These are phyloP conservation scores for Narthecium ossifragum DNA, from an alignment of 106 monocot species.

Conservation along the genomic window DNA sequence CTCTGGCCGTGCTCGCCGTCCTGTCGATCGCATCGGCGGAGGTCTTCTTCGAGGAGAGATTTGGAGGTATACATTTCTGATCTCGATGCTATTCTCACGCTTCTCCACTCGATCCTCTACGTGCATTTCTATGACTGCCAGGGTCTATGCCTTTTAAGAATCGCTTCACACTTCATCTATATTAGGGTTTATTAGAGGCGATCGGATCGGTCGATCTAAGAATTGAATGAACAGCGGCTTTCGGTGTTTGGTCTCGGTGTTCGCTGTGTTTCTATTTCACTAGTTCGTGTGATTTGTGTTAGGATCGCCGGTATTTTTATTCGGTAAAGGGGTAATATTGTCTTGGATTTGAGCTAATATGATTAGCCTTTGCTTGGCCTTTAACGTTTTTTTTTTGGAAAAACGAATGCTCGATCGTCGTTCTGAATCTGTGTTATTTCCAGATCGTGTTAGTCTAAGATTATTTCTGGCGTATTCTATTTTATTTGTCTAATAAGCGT, in stretches of 20 bases:
- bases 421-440: neutral
- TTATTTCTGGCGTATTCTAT: neutral
- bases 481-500: neutral
- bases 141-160: too few species aligned
- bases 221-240: neutral
- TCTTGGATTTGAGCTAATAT: too few species aligned
- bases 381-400: neutral
- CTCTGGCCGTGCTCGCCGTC: conserved; percentile 7
- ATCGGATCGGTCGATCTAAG: neutral
- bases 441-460: neutral
- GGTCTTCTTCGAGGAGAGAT: conserved; percentile 53
- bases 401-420: neutral
- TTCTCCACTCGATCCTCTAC: neutral
- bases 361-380: neutral
- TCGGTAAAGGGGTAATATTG: neutral
- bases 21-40: conserved; percentile 27
- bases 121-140: neutral
- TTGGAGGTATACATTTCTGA: conserved; percentile 16
- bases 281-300: neutral
- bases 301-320: neutral
- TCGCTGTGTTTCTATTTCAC: neutral
- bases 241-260: neutral
- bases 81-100: neutral
- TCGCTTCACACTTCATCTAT: too few species aligned
- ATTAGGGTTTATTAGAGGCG: neutral